Conservation (phyloP, 495 filamentous ascomycete species). For the Talaromyces borbonicus region DNA sequence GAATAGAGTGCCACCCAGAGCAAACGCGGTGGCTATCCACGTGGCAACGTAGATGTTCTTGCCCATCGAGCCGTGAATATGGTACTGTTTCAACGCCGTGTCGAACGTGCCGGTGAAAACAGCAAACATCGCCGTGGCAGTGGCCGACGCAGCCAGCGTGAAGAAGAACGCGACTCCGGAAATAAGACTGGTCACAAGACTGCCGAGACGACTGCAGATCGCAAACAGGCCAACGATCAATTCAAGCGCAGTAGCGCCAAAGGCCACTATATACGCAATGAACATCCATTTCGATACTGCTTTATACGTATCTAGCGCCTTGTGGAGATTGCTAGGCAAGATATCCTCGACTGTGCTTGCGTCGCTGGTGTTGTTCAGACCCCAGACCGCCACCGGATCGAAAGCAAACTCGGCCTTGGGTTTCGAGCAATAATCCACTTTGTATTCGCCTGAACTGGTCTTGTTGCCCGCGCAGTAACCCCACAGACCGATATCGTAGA, state of each 20-base stretch:
- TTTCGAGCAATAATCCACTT: conserved; percentile 42
- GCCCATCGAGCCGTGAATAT: conserved; percentile 53
- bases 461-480: conserved; percentile 71
- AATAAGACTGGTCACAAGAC: conserved; percentile 69
- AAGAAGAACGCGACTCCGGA: conserved; percentile 49
- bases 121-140: conserved; percentile 51
- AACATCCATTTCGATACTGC: conserved; percentile 74
- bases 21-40: conserved; percentile 76
- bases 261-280: conserved; percentile 57
- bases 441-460: conserved; percentile 27
- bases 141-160: conserved; percentile 46
- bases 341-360: conserved; percentile 40
- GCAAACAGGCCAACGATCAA: conserved; percentile 62
- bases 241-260: conserved; percentile 58
- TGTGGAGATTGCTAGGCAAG: conserved; percentile 53
- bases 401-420: conserved; percentile 64
- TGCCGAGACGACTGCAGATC: conserved; percentile 58
- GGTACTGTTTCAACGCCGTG: conserved; percentile 51
- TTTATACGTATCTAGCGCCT: conserved; percentile 60
- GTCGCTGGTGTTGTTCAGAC: conserved; percentile 41
- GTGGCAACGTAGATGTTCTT: conserved; percentile 54
- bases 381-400: conserved; percentile 55
- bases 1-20: conserved; percentile 63
- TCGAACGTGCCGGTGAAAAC: conserved; percentile 51
- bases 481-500: conserved; percentile 78